Percentiles rank a stretch among this genome's conserved stretches.
phyloP scores from a whole-genome alignment of 2,329 filamentous ascomycete genomes.

The Xylaria sp. region DNA sequence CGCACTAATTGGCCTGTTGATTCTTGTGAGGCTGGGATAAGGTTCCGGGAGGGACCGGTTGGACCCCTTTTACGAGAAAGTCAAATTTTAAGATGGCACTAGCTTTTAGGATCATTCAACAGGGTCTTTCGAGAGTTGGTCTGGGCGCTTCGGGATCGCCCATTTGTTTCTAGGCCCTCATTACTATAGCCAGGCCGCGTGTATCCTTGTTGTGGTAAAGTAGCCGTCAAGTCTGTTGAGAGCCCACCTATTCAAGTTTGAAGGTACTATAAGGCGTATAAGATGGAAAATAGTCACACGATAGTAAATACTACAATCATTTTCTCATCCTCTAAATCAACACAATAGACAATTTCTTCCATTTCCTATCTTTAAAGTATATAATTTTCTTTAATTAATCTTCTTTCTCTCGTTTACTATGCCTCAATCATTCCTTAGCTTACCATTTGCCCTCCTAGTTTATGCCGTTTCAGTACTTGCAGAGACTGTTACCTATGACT shows the following conservation, averaged over 20 bases:
- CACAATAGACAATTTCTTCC: not conserved
- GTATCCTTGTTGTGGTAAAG: not conserved
- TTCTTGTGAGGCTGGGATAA: not conserved
- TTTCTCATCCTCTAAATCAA: not conserved
- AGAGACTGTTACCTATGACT: slow-evolving; percentile 64
- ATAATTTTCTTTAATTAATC: not conserved
- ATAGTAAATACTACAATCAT: not conserved
- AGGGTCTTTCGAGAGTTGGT: not conserved
- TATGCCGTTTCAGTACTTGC: slow-evolving; percentile 48
- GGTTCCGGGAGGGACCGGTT: too few species aligned
- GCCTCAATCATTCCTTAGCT: not conserved
- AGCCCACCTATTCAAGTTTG: not conserved
- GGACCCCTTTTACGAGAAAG: not conserved
- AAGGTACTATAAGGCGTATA: not conserved
- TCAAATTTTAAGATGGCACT: not conserved
- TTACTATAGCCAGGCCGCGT: not conserved
- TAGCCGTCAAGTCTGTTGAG: not conserved
- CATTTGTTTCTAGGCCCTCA: not conserved
- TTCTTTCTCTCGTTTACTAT: slow-evolving; percentile 1
- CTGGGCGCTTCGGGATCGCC: not conserved
- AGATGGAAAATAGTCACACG: not conserved
- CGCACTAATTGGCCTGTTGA: not conserved
- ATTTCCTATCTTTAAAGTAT: not conserved
- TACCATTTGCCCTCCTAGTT: slow-evolving; percentile 31
- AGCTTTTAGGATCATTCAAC: not conserved